phyloP scores from a whole-genome alignment of 305 asterid species.

The Fraxinus albicans region DNA sequence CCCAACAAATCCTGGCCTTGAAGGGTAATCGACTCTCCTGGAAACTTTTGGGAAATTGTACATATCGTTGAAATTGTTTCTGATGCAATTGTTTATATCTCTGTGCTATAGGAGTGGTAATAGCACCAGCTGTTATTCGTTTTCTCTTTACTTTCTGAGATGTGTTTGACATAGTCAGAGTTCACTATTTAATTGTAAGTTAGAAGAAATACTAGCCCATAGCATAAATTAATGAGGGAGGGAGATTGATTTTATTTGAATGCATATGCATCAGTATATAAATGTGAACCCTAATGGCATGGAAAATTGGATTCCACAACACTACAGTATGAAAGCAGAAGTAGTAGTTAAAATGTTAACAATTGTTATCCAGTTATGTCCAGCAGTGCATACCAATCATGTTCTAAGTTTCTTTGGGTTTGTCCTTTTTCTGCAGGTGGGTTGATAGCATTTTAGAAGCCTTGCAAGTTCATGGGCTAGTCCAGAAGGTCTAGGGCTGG shows the following conservation, averaged over 20 bases:
- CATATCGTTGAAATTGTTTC: not conserved
- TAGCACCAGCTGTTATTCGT: not conserved
- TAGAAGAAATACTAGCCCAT: not conserved
- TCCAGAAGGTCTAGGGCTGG: constrained; percentile 34
- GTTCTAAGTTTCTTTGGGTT: not conserved
- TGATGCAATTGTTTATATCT: not conserved
- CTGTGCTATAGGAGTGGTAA: not conserved
- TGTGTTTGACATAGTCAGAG: not conserved
- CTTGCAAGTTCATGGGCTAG: constrained; percentile 42
- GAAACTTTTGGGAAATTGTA: not conserved
- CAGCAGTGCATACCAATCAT: not conserved
- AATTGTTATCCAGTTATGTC: not conserved
- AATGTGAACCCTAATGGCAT: not conserved
- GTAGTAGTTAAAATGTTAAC: not conserved
- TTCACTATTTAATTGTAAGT: not conserved
- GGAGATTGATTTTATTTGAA: not conserved
- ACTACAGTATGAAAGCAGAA: not conserved
- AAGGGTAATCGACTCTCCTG: constrained; percentile 52
- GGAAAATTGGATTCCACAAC: not conserved
- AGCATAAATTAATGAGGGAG: not conserved
- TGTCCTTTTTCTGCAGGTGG: constrained; percentile 49
- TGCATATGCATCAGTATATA: not conserved
- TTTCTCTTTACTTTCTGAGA: not conserved
- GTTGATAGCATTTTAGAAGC: constrained; percentile 62
- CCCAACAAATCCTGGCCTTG: constrained; percentile 84